phyloP scores from a whole-genome alignment of 768 basidiomycete genomes.

The Suillus cothurnatus region DNA sequence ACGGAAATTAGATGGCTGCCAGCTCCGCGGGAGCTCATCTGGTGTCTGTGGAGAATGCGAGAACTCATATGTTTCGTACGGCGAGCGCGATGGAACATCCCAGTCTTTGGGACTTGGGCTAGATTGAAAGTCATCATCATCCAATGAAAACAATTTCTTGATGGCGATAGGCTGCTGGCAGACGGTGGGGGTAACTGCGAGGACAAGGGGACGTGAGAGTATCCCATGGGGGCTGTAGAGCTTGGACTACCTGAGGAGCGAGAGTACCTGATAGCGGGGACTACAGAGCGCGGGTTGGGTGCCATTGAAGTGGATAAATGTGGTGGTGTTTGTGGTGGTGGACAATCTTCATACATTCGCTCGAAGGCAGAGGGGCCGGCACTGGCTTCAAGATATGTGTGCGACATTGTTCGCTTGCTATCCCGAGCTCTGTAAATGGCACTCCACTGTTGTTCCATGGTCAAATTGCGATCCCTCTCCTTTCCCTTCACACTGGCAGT shows the following conservation, averaged over 20 bases:
- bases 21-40: conserved; percentile 30
- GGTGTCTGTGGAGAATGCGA: conserved; percentile 32
- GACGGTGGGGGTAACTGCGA: conserved; percentile 24
- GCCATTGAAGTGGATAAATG: conserved; percentile 10
- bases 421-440: conserved; percentile 28
- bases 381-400: conserved; percentile 26
- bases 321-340: not conserved
- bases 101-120: conserved; percentile 26
- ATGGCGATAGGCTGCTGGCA: conserved; percentile 34
- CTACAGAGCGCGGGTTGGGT: conserved; percentile 16
- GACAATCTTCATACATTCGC: conserved; percentile 19
- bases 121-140: conserved; percentile 28
- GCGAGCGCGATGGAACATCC: conserved; percentile 22
- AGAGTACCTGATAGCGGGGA: conserved; percentile 7
- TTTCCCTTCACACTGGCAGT: conserved; percentile 19
- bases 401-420: conserved; percentile 17
- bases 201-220: conserved; percentile 23
- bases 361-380: conserved; percentile 11
- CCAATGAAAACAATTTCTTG: conserved; percentile 28
- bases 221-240: conserved; percentile 18
- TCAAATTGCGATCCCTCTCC: conserved; percentile 26
- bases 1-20: conserved; percentile 30
- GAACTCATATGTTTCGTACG: conserved; percentile 28
- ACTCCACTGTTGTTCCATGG: conserved; percentile 32
- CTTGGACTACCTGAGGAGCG: conserved; percentile 2